Base-by-base conservation (phyloP, 768 basidiomycete species). In the Dioszegia crocea region DNA sequence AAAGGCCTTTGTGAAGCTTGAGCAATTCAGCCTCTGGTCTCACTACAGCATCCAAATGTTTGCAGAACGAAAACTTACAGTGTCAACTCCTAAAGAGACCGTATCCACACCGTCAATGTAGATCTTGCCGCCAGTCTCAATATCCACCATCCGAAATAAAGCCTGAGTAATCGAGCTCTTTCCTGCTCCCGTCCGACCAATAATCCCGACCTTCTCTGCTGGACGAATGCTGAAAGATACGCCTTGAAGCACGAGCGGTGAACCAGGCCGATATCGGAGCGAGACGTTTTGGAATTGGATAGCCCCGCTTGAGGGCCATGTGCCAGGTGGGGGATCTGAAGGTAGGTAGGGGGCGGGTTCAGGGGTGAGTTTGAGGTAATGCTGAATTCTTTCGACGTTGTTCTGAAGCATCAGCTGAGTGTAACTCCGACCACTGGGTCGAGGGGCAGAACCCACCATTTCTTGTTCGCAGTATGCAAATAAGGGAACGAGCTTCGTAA, bases 201-300 rank as follows among this genome's bases (percentile, higher is more conserved):
- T 80, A 53, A 96, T 85, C n/a, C 94, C 94, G 8, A 76, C 84
- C 76, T 92, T 94, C 74, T 93, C 88, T 43, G 82, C 84, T 0
- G 88, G 80, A 66, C 84, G 80, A 65, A 92, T 85, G 9, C 75
- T 81, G 60, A 98, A 76, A 11, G 82, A 83, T 50, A 97, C 81
- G 27, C 86, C 81, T 63, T 84, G 86, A n/a, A 97, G 76, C 9
- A 92, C 88, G n/a, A 88, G 78, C 57, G 90, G 89, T 8, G 93
- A 78, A 36, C 85, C 90, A 0, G 85, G 80, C 19, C 91, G 84
- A 78, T 97, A 98, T 44, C 85, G 78, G 23, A 61, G 21, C 0
- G 60, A 36, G 19, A 80, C 83, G 33, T 75, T 85, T 82, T 82
- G 73, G 78, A 94, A 96, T 70, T 85, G 84, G 31, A 97, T 82